phyloP scores from a whole-genome alignment of 768 basidiomycete genomes.

The Kwoniella sp. region DNA sequence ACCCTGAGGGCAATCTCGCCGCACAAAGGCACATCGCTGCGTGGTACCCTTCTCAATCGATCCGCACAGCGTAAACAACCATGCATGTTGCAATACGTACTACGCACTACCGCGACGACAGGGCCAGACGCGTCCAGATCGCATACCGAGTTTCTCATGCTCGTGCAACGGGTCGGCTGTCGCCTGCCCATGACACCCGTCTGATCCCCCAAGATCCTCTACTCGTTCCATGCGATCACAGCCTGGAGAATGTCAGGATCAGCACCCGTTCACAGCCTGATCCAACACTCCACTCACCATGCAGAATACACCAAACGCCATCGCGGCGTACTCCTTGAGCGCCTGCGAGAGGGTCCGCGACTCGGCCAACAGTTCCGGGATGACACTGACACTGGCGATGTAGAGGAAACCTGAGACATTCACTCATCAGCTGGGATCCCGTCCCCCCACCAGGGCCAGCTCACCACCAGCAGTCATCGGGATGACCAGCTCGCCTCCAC shows the following conservation, averaged over 20 bases:
- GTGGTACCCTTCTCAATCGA: too few species aligned
- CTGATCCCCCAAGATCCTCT: too few species aligned
- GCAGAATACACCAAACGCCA: slow-evolving; percentile 83
- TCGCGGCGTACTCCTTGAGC: slow-evolving; percentile 89
- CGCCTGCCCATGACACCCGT: too few species aligned
- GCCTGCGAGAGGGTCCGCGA: slow-evolving; percentile 84
- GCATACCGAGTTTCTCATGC: too few species aligned
- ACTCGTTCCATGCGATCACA: slow-evolving; percentile 51
- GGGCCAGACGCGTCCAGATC: too few species aligned
- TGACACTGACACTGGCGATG: slow-evolving; percentile 85
- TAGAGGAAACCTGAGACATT: slow-evolving; percentile 67
- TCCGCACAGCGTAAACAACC: too few species aligned
- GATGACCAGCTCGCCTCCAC: slow-evolving; percentile 73
- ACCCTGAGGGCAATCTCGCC: too few species aligned
- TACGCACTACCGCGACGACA: too few species aligned
- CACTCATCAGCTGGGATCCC: slow-evolving; percentile 13
- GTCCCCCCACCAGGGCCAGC: too few species aligned
- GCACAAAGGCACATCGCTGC: too few species aligned
- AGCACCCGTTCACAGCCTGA: background rate
- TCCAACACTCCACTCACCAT: slow-evolving; percentile 55
- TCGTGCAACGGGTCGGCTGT: too few species aligned
- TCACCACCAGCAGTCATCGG: slow-evolving; percentile 47
- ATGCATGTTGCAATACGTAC: too few species aligned
- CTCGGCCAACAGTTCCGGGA: slow-evolving; percentile 80
- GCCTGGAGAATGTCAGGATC: slow-evolving; percentile 21